A percentile compares a stretch with the other conserved stretches of the same genome.
These are phyloP conservation scores for Penicillium sp. DNA, from an alignment of 2,329 filamentous ascomycete species.

Conservation along the genomic window DNA sequence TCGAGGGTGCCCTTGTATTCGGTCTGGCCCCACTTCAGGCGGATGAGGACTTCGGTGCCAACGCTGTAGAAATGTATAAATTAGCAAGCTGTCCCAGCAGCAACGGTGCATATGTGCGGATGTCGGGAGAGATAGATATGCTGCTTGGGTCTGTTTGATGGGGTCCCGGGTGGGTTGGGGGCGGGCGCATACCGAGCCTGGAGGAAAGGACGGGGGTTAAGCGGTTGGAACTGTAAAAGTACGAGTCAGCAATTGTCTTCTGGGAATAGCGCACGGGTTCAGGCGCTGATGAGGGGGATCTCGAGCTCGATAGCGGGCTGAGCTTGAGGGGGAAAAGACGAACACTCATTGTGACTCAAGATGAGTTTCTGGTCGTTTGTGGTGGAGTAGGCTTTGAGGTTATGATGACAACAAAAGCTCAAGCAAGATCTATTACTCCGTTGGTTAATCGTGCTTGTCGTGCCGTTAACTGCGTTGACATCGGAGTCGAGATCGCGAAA, in stretches of 20 bases:
- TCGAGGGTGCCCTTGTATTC: slow-evolving; percentile 95
- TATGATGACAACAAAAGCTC: background rate
- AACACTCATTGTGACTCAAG: slow-evolving; percentile 32
- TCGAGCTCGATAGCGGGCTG: slow-evolving; percentile 7
- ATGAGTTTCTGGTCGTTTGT: background rate
- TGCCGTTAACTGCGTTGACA: slow-evolving; percentile 10
- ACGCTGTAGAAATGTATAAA: slow-evolving; percentile 53
- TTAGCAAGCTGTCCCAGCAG: background rate
- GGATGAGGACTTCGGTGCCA: slow-evolving; percentile 84
- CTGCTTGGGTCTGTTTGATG: background rate
- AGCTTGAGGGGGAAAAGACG: slow-evolving; percentile 11
- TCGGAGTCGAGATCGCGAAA: slow-evolving; percentile 28
- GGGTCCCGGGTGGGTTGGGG: background rate
- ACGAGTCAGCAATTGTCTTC: slow-evolving; percentile 6
- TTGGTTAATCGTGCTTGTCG: slow-evolving; percentile 12
- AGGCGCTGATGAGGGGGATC: background rate
- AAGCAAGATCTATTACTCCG: slow-evolving; percentile 1
- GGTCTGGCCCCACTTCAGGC: slow-evolving; percentile 96
- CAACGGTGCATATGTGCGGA: background rate
- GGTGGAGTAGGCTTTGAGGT: background rate
- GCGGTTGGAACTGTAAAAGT: slow-evolving; percentile 69
- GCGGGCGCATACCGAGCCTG: slow-evolving; percentile 71
- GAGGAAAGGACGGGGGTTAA: slow-evolving; percentile 96
- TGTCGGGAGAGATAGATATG: background rate
- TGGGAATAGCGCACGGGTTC: background rate